These are phyloP conservation scores for Ophiosphaerella narmari DNA, from an alignment of 2,329 filamentous ascomycete genomes.

Conservation along the genomic window DNA sequence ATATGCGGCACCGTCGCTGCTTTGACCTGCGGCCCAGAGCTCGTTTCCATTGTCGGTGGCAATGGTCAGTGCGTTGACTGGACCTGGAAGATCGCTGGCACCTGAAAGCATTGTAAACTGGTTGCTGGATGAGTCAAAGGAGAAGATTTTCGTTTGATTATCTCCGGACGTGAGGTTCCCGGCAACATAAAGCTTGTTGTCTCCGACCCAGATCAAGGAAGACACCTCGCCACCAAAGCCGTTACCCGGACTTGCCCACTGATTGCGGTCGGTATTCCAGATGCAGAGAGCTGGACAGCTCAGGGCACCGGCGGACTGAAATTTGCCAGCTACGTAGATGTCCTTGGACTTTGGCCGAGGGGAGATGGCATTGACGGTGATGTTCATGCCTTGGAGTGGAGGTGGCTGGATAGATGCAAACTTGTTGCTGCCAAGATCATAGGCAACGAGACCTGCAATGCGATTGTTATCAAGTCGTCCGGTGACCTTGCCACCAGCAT, in stretches of 20 bases:
- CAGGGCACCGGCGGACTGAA: constrained; percentile 80
- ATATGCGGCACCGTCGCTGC: constrained; percentile 70
- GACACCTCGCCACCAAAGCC: constrained; percentile 73
- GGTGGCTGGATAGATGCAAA: constrained; percentile 74
- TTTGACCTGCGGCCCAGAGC: constrained; percentile 81
- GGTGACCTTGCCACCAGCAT: constrained; percentile 78
- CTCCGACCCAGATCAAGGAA: constrained; percentile 75
- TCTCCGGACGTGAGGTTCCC: constrained; percentile 74
- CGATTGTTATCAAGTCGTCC: constrained; percentile 67
- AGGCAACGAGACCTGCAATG: constrained; percentile 77
- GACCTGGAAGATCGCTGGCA: constrained; percentile 74
- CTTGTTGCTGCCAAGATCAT: constrained; percentile 69
- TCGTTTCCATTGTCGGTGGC: constrained; percentile 73
- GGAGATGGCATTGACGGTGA: constrained; percentile 76
- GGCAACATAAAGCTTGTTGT: constrained; percentile 73
- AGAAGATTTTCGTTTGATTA: constrained; percentile 69
- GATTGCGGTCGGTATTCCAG: constrained; percentile 69
- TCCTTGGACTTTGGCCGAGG: constrained; percentile 71
- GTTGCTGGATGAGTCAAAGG: constrained; percentile 70
- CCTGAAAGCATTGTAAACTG: constrained; percentile 67
- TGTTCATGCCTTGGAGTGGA: constrained; percentile 69
- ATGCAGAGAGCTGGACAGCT: constrained; percentile 82
- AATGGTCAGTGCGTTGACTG: constrained; percentile 74
- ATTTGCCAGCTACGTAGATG: constrained; percentile 85
- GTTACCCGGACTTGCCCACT: constrained; percentile 81